These are phyloP conservation scores for Cryptosporidium canis DNA, from an alignment of 169 alveolate genomes.

Conservation along the genomic window DNA sequence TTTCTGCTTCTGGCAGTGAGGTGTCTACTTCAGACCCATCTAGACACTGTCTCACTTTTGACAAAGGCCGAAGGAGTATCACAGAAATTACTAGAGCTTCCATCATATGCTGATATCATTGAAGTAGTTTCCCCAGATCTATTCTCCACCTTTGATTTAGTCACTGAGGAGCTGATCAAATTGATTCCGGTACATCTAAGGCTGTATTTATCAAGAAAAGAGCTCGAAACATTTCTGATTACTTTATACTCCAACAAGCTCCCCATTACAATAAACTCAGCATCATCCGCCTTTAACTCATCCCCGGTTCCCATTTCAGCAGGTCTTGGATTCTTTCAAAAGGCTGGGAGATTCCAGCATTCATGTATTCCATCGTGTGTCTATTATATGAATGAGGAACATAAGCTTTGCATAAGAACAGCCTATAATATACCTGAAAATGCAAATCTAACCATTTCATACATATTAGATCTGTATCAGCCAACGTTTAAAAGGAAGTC, in stretches of 20 bases:
- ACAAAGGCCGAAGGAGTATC: conserved; percentile 72
- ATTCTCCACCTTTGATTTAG: conserved; percentile 72
- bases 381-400: conserved; percentile 79
- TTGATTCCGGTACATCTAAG: conserved; percentile 82
- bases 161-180: conserved; percentile 80
- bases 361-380: conserved; percentile 86
- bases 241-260: conserved; percentile 83
- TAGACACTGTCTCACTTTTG: conserved; percentile 72
- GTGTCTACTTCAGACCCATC: conserved; percentile 73
- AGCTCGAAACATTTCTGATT: conserved; percentile 79
- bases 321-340: conserved; percentile 81
- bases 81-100: conserved; percentile 75
- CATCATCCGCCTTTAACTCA: conserved; percentile 80
- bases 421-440: conserved; percentile 84
- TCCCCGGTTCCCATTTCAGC: conserved; percentile 78
- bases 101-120: conserved; percentile 76
- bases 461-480: conserved; percentile 82
- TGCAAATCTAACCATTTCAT: conserved; percentile 80
- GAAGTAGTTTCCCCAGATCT: conserved; percentile 78
- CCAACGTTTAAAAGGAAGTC: conserved; percentile 83
- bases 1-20: conserved; percentile 78
- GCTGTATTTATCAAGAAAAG: conserved; percentile 80
- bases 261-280: conserved; percentile 78
- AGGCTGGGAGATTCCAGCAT: conserved; percentile 81
- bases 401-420: conserved; percentile 83